Evolutionary conservation across 768 basidiomycete genomes (phyloP).

Genomic region (Pholiota molesta): DNA sequence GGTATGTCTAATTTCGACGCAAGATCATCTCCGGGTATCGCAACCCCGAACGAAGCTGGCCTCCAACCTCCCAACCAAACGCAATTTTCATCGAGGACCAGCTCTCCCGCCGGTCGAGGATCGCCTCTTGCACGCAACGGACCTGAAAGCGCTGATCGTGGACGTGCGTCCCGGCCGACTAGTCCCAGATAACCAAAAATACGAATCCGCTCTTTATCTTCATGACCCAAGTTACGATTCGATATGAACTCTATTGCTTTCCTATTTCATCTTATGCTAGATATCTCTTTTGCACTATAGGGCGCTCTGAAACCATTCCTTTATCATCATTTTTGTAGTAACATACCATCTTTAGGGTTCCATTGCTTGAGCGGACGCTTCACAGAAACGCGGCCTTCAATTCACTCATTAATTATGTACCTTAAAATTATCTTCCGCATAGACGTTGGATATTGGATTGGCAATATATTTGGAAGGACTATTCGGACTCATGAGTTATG

Average conservation of each 20-base stretch:
- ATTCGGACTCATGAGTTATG: background rate
- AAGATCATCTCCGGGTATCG: conserved; percentile 47
- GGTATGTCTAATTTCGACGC: conserved; percentile 64
- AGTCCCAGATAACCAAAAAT: conserved; percentile 23
- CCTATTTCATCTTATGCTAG: conserved; percentile 6
- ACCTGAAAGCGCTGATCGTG: conserved; percentile 22
- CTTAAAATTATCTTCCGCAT: conserved; percentile 2
- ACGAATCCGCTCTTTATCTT: background rate
- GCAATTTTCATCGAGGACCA: conserved; percentile 47
- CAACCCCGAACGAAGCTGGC: conserved; percentile 32
- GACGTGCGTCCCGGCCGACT: conserved; percentile 26
- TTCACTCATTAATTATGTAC: conserved; percentile 1
- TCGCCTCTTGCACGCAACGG: conserved; percentile 49
- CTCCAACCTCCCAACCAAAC: conserved; percentile 39
- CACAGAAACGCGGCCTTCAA: background rate
- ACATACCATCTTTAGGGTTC: background rate
- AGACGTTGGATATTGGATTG: background rate
- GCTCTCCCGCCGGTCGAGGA: conserved; percentile 53
- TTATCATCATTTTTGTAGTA: conserved; percentile 1
- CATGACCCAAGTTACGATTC: background rate
- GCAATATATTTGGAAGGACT: background rate
- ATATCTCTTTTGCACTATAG: conserved; percentile 4
- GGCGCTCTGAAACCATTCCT: background rate
- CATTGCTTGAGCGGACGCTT: background rate
- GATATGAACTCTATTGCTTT: background rate